These are phyloP conservation scores for Arachis hypogaea DNA, from an alignment of 306 rosid species.

Conservation along the genomic window DNA sequence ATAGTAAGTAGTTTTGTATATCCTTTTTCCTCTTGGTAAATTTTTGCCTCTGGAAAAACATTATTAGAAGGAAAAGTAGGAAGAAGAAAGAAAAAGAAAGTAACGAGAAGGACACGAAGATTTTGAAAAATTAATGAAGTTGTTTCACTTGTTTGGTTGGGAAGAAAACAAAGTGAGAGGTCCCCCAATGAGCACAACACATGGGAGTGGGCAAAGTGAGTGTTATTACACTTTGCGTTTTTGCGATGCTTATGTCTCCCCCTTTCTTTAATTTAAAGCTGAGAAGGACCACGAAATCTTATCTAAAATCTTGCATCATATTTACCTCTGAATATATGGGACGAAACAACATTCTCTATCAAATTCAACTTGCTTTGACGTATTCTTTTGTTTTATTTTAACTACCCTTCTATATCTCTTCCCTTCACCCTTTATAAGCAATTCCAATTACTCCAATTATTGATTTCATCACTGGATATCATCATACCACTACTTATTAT, in stretches of 20 bases:
- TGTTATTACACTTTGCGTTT: constrained; percentile 14
- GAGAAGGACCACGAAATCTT: constrained; percentile 40
- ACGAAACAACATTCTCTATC: constrained; percentile 3
- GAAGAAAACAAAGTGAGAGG: constrained; percentile 36
- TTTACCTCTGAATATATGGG: constrained; percentile 17
- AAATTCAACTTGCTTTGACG: not conserved
- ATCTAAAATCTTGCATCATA: not conserved
- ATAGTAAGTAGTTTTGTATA: not conserved
- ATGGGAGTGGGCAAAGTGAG: constrained; percentile 14
- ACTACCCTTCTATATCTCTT: too few species aligned
- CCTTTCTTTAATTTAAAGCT: not conserved
- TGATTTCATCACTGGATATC: too few species aligned
- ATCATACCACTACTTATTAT: too few species aligned
- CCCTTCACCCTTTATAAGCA: too few species aligned
- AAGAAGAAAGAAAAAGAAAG: not conserved
- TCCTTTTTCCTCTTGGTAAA: not conserved
- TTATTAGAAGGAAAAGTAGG: not conserved
- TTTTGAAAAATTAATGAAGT: constrained; percentile 38
- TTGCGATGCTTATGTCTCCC: constrained; percentile 14
- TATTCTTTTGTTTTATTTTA: too few species aligned
- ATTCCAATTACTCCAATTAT: too few species aligned
- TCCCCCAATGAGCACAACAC: constrained; percentile 40
- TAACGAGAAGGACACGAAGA: constrained; percentile 27
- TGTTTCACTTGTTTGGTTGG: constrained; percentile 40
- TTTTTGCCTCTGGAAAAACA: not conserved